These are phyloP conservation scores for Pleurotus tuoliensis DNA, from an alignment of 768 basidiomycete species.

Conservation along the genomic window DNA sequence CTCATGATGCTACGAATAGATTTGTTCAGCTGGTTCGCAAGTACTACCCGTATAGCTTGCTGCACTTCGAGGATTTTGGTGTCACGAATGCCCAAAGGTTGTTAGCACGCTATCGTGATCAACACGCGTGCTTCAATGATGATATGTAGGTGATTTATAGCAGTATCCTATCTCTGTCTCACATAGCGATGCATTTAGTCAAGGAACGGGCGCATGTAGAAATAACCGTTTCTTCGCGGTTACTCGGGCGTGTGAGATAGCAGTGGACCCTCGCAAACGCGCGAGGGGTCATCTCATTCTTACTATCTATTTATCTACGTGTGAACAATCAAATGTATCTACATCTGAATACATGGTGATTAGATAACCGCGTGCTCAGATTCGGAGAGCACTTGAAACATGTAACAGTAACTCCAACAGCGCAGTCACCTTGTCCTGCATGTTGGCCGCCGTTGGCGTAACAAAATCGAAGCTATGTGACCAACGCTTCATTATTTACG, in stretches of 20 bases:
- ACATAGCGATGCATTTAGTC: slow-evolving; percentile 31
- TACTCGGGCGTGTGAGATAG: too few species aligned
- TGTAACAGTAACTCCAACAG: too few species aligned
- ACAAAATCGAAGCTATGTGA: slow-evolving; percentile 62
- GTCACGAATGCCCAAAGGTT: slow-evolving; percentile 70
- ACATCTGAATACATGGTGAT: too few species aligned
- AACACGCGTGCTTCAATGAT: slow-evolving; percentile 77
- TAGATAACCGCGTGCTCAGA: too few species aligned
- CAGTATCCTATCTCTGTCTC: background rate
- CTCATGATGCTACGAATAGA: slow-evolving; percentile 25
- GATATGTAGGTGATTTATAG: slow-evolving; percentile 52
- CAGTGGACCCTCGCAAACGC: too few species aligned
- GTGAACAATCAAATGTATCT: too few species aligned
- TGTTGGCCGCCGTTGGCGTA: slow-evolving; percentile 66
- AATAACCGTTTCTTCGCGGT: too few species aligned
- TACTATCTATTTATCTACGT: too few species aligned
- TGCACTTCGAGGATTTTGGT: slow-evolving; percentile 88
- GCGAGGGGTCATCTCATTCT: too few species aligned
- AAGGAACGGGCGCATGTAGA: slow-evolving; percentile 77
- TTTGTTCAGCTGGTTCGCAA: slow-evolving; percentile 78
- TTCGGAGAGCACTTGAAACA: too few species aligned
- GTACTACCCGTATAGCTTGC: slow-evolving; percentile 56
- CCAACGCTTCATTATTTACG: slow-evolving; percentile 76
- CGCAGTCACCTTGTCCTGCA: slow-evolving; percentile 68
- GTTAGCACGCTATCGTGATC: slow-evolving; percentile 54